Evolutionary conservation across 495 filamentous ascomycete species (phyloP).

Genomic region (Peziza echinospora): DNA sequence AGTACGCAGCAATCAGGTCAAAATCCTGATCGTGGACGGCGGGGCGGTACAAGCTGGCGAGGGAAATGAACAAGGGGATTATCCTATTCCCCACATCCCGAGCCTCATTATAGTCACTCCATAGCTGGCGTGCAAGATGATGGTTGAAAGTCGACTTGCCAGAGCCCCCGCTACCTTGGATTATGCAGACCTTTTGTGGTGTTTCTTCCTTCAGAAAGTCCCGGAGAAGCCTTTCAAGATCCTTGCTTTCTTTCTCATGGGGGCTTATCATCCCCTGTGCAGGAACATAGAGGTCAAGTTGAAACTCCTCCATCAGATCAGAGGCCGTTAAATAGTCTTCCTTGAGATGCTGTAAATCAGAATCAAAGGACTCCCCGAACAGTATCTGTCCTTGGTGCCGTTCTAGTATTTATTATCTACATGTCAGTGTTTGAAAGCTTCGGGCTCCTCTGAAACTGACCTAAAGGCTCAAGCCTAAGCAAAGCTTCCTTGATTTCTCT

Average conservation of each 20-base stretch:
- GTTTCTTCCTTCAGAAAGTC: neutral
- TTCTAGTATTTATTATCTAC: no score
- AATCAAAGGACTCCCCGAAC: neutral
- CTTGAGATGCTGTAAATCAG: neutral
- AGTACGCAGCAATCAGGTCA: neutral
- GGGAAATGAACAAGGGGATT: neutral
- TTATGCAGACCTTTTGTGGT: neutral
- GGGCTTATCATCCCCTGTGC: neutral
- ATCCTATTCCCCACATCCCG: neutral
- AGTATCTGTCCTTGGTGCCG: no score
- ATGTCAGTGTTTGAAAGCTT: no score
- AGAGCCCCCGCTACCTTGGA: neutral
- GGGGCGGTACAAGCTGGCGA: neutral
- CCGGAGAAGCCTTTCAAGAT: neutral
- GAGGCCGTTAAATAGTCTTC: neutral
- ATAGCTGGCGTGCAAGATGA: neutral
- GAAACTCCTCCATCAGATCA: neutral
- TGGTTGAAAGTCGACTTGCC: neutral
- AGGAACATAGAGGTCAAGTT: neutral
- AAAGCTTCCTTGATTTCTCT: no score
- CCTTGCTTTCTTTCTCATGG: neutral
- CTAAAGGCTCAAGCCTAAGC: no score
- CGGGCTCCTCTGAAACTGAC: no score
- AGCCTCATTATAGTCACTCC: neutral
- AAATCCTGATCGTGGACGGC: neutral